phyloP scores from a whole-genome alignment of 2,329 filamentous ascomycete genomes.

The Rachicladosporium sp. region DNA sequence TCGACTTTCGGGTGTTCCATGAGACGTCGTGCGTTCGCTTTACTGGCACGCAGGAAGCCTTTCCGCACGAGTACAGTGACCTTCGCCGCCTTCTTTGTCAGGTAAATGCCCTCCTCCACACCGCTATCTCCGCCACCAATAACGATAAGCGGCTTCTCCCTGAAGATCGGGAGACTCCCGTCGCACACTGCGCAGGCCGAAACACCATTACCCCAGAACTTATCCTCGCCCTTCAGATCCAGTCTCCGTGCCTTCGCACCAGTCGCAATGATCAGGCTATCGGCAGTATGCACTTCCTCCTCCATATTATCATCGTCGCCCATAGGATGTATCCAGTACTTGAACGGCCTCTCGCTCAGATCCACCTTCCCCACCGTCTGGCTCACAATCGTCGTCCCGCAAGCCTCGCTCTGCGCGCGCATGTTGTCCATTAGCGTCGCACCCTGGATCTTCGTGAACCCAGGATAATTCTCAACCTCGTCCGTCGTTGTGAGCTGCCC shows the following conservation, averaged over 20 bases:
- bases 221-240: slow-evolving; percentile 74
- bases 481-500: slow-evolving; percentile 97
- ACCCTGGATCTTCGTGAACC: slow-evolving; percentile 84
- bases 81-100: slow-evolving; percentile 93
- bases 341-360: slow-evolving; percentile 73
- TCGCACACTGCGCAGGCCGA: slow-evolving; percentile 96
- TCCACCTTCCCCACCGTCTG: slow-evolving; percentile 89
- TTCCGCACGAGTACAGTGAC: slow-evolving; percentile 87
- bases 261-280: slow-evolving; percentile 86
- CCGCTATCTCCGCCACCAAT: slow-evolving; percentile 95
- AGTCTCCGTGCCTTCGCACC: slow-evolving; percentile 83
- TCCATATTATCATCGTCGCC: slow-evolving; percentile 68
- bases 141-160: slow-evolving; percentile 87
- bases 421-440: slow-evolving; percentile 88
- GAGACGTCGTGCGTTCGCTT: slow-evolving; percentile 82
- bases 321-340: slow-evolving; percentile 60
- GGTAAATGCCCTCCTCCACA: slow-evolving; percentile 91
- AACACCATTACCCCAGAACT: slow-evolving; percentile 95
- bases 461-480: slow-evolving; percentile 96
- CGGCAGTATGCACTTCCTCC: slow-evolving; percentile 66
- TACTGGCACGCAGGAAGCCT: slow-evolving; percentile 75
- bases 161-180: slow-evolving; percentile 91
- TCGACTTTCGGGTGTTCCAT: slow-evolving; percentile 78
- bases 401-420: slow-evolving; percentile 79
- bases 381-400: slow-evolving; percentile 84